These are phyloP conservation scores for Aspergillus egyptiacus DNA, from an alignment of 495 filamentous ascomycete genomes.

Conservation along the genomic window DNA sequence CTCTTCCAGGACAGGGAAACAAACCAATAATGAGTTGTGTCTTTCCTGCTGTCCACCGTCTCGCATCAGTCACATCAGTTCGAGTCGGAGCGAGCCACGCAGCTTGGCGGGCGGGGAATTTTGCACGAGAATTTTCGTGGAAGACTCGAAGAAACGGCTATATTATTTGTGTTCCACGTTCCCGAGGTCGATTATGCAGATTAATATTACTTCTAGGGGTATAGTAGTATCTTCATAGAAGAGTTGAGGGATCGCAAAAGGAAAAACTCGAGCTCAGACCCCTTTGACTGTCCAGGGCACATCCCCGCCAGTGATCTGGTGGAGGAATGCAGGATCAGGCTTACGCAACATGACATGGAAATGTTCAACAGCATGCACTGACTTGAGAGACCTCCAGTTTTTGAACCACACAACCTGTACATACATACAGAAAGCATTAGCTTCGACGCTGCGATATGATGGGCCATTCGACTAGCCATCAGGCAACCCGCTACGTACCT, in stretches of 20 bases:
- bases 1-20: neutral
- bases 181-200: too few relatives aligned
- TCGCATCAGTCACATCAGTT: slow-evolving; percentile 1
- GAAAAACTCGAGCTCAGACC: slow-evolving; percentile 8
- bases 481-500: slow-evolving; percentile 23
- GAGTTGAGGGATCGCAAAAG: neutral
- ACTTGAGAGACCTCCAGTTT: slow-evolving; percentile 79
- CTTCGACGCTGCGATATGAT: neutral
- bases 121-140: slow-evolving; percentile 2
- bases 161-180: too few relatives aligned
- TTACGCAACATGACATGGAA: slow-evolving; percentile 88
- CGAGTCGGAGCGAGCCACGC: slow-evolving; percentile 11
- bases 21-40: slow-evolving; percentile 3
- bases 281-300: slow-evolving; percentile 47
- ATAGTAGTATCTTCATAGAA: neutral
- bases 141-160: neutral
- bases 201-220: neutral
- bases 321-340: slow-evolving; percentile 61
- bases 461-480: neutral
- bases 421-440: neutral
- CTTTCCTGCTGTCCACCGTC: slow-evolving; percentile 6
- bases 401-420: slow-evolving; percentile 77
- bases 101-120: slow-evolving; percentile 8
- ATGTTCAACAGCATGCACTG: slow-evolving; percentile 82
- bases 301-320: slow-evolving; percentile 69